A percentile compares a stretch with the other conserved stretches of the same genome.
phyloP scores from a whole-genome alignment of 768 basidiomycete genomes.

The Mrakia blollopis region DNA sequence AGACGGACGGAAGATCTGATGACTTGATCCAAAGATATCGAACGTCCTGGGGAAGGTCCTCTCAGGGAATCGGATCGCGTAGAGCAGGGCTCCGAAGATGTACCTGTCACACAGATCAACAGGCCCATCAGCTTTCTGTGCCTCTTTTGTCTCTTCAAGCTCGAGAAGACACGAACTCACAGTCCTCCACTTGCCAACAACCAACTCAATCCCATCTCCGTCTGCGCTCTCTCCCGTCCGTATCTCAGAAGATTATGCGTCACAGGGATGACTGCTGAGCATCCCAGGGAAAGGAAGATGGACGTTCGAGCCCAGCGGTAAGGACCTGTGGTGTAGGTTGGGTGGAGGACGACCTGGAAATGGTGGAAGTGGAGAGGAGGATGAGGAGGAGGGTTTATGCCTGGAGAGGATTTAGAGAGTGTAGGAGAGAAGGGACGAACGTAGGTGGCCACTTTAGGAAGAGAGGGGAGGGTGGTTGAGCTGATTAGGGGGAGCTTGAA shows the following conservation, averaged over 20 bases:
- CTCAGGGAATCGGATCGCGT: slow-evolving; percentile 79
- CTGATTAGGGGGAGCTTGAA: background rate
- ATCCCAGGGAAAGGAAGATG: slow-evolving; percentile 73
- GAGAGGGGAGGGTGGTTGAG: slow-evolving; percentile 5
- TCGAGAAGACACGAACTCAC: no score
- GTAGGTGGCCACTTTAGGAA: background rate
- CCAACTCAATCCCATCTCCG: slow-evolving; percentile 67
- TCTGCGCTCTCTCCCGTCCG: slow-evolving; percentile 54
- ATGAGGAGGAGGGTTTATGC: background rate
- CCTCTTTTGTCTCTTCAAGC: no score
- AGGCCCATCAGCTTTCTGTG: no score
- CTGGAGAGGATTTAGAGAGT: background rate
- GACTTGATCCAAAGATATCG: slow-evolving; percentile 72
- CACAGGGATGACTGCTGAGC: slow-evolving; percentile 64
- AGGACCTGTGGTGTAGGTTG: slow-evolving; percentile 67
- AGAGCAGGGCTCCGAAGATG: slow-evolving; percentile 71
- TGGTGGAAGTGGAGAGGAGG: background rate
- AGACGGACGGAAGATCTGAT: slow-evolving; percentile 74
- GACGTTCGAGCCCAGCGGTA: slow-evolving; percentile 70
- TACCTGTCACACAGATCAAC: slow-evolving; percentile 48
- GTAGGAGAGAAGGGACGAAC: background rate
- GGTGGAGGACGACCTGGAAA: slow-evolving; percentile 69
- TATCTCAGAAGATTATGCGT: slow-evolving; percentile 59
- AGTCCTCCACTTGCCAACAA: slow-evolving; percentile 62
- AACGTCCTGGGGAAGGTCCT: slow-evolving; percentile 67